Conservation (phyloP, 768 basidiomycete genomes). For the Trichaptum fuscoviolaceum region DNA sequence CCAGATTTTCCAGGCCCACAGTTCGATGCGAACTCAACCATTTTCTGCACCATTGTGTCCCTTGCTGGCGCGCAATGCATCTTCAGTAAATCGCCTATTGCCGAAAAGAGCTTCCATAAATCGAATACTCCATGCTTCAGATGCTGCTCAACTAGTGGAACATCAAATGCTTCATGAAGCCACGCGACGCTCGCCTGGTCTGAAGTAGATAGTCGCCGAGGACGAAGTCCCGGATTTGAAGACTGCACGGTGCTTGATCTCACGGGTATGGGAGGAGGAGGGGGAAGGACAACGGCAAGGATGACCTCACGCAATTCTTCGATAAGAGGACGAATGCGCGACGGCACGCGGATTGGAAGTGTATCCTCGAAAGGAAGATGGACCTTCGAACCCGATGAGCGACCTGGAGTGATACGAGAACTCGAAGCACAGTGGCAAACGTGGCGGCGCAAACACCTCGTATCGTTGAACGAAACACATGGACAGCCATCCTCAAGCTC, state of each 20-base stretch:
- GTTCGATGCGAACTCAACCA: slow-evolving; percentile 66
- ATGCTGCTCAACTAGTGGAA: slow-evolving; percentile 77
- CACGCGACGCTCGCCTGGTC: slow-evolving; percentile 59
- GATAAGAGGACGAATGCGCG: slow-evolving; percentile 65
- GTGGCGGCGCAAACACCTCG: slow-evolving; percentile 30
- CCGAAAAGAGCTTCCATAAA: slow-evolving; percentile 68
- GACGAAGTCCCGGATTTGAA: slow-evolving; percentile 52
- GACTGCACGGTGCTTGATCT: slow-evolving; percentile 35
- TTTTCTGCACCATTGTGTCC: slow-evolving; percentile 74
- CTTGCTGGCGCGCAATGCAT: slow-evolving; percentile 93
- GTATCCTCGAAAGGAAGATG: not conserved
- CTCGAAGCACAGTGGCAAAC: slow-evolving; percentile 12
- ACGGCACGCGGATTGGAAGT: slow-evolving; percentile 51
- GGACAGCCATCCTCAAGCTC: slow-evolving; percentile 83
- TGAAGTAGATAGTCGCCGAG: slow-evolving; percentile 49
- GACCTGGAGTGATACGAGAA: slow-evolving; percentile 13
- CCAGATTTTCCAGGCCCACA: slow-evolving; percentile 52
- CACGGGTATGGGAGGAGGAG: slow-evolving; percentile 12
- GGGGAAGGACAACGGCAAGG: slow-evolving; percentile 76
- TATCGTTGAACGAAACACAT: slow-evolving; percentile 68
- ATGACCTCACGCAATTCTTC: slow-evolving; percentile 77
- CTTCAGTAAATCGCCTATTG: slow-evolving; percentile 78
- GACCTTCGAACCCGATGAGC: not conserved
- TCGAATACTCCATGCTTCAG: slow-evolving; percentile 73
- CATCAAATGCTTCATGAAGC: slow-evolving; percentile 76